Percentiles rank a stretch among this genome's conserved stretches.
phyloP scores from a whole-genome alignment of 257 asterid species.

The Solanum peruvianum region DNA sequence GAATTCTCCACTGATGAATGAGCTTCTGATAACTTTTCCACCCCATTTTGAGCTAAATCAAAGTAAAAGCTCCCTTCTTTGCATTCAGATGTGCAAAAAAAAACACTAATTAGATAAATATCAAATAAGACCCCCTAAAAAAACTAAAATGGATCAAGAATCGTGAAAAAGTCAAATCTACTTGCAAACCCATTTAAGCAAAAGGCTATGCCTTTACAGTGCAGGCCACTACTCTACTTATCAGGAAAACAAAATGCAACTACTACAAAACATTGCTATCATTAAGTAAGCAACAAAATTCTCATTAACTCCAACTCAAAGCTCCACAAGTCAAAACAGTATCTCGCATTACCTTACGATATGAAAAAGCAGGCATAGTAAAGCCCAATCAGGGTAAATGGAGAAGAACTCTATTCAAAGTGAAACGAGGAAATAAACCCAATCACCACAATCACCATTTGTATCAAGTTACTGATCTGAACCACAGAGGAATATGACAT shows the following conservation, averaged over 20 bases:
- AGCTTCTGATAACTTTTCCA: conserved; percentile 96
- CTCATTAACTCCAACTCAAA: neutral
- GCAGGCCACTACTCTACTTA: neutral
- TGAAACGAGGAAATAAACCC: neutral
- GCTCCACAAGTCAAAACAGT: neutral
- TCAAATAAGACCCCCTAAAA: neutral
- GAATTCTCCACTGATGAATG: conserved; percentile 84
- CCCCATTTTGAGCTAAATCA: conserved; percentile 34
- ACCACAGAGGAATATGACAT: neutral
- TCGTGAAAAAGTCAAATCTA: neutral
- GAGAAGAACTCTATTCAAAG: neutral
- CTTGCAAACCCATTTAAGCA: neutral
- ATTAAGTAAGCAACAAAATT: neutral
- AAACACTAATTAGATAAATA: neutral
- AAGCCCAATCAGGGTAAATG: neutral
- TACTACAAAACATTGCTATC: neutral
- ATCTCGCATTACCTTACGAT: neutral
- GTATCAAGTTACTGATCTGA: neutral
- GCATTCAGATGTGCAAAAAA: neutral
- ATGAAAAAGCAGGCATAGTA: neutral
- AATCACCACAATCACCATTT: neutral
- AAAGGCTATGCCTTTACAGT: neutral
- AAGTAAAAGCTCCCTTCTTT: neutral
- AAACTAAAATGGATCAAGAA: neutral
- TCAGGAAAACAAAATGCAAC: neutral